Percentiles rank a stretch among this genome's conserved stretches.
Evolutionary conservation across 768 basidiomycete genomes (phyloP).

Genomic region (Myochromella boudieri): DNA sequence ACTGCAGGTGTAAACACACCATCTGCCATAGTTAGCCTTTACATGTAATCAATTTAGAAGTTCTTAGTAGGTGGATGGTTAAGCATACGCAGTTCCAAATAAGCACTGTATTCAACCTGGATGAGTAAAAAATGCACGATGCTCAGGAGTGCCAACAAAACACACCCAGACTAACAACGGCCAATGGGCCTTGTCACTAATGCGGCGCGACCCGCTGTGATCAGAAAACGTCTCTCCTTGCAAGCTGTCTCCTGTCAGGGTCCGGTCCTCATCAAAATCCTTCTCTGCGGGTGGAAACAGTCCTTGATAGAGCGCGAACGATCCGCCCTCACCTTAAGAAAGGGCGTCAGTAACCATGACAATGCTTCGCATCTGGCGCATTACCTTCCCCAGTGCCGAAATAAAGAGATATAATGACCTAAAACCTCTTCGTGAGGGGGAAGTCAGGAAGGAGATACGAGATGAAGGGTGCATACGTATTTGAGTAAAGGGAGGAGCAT

Average conservation of each 20-base stretch:
- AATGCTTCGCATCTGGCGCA: background rate
- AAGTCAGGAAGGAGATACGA: background rate
- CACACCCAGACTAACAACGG: slow-evolving; percentile 58
- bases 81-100: slow-evolving; percentile 54
- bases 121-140: background rate
- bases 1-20: slow-evolving; percentile 71
- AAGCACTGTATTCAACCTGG: too few species aligned
- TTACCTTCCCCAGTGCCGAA: slow-evolving; percentile 54
- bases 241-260: slow-evolving; percentile 48
- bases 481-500: slow-evolving; percentile 60
- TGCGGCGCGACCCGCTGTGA: slow-evolving; percentile 15
- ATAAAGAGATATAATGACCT: slow-evolving; percentile 44
- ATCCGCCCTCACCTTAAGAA: slow-evolving; percentile 60
- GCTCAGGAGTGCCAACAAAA: background rate
- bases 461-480: slow-evolving; percentile 44
- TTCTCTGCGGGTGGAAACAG: slow-evolving; percentile 50
- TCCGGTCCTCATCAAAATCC: slow-evolving; percentile 49
- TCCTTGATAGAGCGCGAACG: slow-evolving; percentile 64
- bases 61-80: background rate
- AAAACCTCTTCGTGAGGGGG: background rate
- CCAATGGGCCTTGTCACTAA: slow-evolving; percentile 39
- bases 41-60: background rate
- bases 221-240: slow-evolving; percentile 13
- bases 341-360: slow-evolving; percentile 4
- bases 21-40: slow-evolving; percentile 62